Conservation (phyloP, 2,329 filamentous ascomycete species). For the Penicillium sp. region DNA sequence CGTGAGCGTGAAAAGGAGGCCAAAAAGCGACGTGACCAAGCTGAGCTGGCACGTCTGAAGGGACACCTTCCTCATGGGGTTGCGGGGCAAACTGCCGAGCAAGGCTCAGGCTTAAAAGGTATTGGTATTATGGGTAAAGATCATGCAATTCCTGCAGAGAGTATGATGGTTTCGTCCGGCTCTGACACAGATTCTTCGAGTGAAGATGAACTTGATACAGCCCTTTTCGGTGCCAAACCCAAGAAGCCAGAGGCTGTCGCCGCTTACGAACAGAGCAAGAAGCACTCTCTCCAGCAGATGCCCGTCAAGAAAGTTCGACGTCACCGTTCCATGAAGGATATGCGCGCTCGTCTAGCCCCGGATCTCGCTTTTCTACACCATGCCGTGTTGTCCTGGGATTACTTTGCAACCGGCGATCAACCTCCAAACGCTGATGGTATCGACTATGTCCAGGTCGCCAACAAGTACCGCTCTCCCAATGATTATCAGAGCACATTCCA, state of each 20-base stretch:
- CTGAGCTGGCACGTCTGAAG: conserved; percentile 68
- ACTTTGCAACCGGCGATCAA: conserved; percentile 84
- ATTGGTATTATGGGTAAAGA: conserved; percentile 76
- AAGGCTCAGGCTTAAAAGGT: conserved; percentile 74
- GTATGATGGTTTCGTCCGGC: conserved; percentile 80
- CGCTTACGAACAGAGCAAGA: conserved; percentile 50
- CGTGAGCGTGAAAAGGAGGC: conserved; percentile 74
- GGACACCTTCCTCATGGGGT: conserved; percentile 52
- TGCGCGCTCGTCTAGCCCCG: conserved; percentile 87
- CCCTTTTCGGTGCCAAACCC: conserved; percentile 57
- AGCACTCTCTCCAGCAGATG: conserved; percentile 55
- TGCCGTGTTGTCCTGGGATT: conserved; percentile 89
- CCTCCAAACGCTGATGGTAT: conserved; percentile 71
- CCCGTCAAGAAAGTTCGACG: conserved; percentile 84
- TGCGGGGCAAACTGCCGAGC: conserved; percentile 61
- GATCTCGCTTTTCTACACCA: conserved; percentile 83
- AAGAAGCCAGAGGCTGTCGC: conserved; percentile 41
- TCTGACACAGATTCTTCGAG: conserved; percentile 69
- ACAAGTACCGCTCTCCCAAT: conserved; percentile 70
- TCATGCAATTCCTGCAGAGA: conserved; percentile 67
- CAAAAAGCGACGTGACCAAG: conserved; percentile 69
- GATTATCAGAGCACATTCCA: conserved; percentile 90
- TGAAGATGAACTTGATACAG: conserved; percentile 72
- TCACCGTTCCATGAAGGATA: conserved; percentile 82
- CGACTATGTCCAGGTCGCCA: conserved; percentile 72